These are phyloP conservation scores for Colletotrichum shisoi DNA, from an alignment of 2,329 filamentous ascomycete genomes.

Conservation along the genomic window DNA sequence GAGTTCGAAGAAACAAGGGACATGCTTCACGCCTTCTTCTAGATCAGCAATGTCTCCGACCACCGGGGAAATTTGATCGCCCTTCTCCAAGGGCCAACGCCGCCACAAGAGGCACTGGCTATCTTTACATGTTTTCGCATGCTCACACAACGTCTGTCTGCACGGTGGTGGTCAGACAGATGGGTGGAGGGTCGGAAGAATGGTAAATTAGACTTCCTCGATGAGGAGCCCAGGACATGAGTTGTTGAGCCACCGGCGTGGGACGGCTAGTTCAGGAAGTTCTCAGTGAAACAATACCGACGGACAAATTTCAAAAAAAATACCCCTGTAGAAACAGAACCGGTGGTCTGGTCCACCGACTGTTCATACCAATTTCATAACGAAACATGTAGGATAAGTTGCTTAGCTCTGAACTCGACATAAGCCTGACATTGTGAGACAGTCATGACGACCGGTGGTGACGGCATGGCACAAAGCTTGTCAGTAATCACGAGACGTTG, in stretches of 20 bases:
- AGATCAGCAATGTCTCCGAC: constrained; percentile 49
- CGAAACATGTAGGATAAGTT: too few species aligned
- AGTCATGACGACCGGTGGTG: too few species aligned
- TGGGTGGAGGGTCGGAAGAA: constrained; percentile 47
- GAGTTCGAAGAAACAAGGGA: constrained; percentile 41
- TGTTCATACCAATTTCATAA: too few species aligned
- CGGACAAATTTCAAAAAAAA: too few species aligned
- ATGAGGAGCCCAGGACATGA: constrained; percentile 49
- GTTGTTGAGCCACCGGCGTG: constrained; percentile 35
- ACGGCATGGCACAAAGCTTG: too few species aligned
- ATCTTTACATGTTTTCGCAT: constrained; percentile 50
- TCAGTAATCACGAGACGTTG: background rate
- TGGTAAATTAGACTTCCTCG: constrained; percentile 45
- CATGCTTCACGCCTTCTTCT: constrained; percentile 51
- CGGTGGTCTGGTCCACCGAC: too few species aligned
- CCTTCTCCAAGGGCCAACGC: constrained; percentile 43
- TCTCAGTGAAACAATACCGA: too few species aligned
- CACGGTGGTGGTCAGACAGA: constrained; percentile 50
- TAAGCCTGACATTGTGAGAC: too few species aligned
- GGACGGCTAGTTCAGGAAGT: too few species aligned
- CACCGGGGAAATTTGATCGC: constrained; percentile 45
- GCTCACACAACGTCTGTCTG: constrained; percentile 44
- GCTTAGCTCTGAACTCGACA: too few species aligned
- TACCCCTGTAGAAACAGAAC: too few species aligned
- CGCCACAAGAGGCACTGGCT: constrained; percentile 44